A percentile compares a stretch with the other conserved stretches of the same genome.
These are phyloP conservation scores for Boletus rubescentipes DNA, from an alignment of 768 basidiomycete genomes.

Conservation along the genomic window DNA sequence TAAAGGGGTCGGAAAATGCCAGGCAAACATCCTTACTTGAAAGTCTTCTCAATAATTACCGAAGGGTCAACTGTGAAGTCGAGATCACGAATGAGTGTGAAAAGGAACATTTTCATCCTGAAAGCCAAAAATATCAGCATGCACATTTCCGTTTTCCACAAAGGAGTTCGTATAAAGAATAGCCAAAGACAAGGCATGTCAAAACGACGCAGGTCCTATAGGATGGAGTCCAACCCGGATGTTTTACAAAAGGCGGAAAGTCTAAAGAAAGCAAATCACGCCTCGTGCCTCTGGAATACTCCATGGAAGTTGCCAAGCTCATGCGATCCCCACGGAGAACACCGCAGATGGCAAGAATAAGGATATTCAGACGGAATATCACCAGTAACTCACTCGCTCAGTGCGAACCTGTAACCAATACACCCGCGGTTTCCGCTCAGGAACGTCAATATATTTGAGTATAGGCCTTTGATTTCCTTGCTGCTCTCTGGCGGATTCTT, in stretches of 20 bases:
- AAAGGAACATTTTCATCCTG: constrained; percentile 65
- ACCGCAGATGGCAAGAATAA: constrained; percentile 8
- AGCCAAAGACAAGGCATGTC: constrained; percentile 1
- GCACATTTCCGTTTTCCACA: background rate
- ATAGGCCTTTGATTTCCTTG: constrained; percentile 49
- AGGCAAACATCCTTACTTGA: constrained; percentile 47
- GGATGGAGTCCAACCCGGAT: background rate
- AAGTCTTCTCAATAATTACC: constrained; percentile 59
- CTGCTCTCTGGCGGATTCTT: constrained; percentile 36
- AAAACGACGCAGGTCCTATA: background rate
- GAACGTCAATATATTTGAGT: constrained; percentile 55
- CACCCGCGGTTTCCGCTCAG: constrained; percentile 58
- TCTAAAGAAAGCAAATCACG: constrained; percentile 24
- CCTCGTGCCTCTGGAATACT: constrained; percentile 7
- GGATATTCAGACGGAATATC: background rate
- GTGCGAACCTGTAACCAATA: constrained; percentile 61
- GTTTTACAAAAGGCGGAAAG: constrained; percentile 11
- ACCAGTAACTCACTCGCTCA: constrained; percentile 51
- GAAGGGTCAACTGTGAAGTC: constrained; percentile 51
- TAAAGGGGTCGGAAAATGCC: constrained; percentile 20
- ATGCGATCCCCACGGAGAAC: constrained; percentile 8
- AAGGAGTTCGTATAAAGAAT: constrained; percentile 1
- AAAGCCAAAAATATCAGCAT: constrained; percentile 23
- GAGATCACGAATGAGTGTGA: constrained; percentile 55
- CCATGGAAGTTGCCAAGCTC: constrained; percentile 9